Base-by-base conservation (phyloP, 202 grass and related monocot species). In the Panicum virgatum region DNA sequence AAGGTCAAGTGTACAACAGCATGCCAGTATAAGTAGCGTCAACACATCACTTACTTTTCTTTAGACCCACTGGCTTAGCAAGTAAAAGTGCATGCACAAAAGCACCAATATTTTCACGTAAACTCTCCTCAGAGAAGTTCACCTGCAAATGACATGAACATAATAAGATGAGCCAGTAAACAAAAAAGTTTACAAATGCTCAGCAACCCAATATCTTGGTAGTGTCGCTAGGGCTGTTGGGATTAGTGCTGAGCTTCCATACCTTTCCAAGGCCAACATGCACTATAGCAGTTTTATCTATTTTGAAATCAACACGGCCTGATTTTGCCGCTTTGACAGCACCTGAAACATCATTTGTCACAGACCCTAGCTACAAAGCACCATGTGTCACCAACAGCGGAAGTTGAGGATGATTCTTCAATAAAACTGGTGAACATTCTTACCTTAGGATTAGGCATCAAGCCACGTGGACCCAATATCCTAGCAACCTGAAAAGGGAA, bases 361-460 rank as follows among this genome's bases (percentile, higher is more conserved):
- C 92, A 50, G 96, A 98, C 50, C 96, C 96, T 87, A 98, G 69
- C 92, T 96, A 81, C 51, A 90, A 51, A 86, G 69, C 20, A 37
- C 85, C 23, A 66, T 32, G 72, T 69, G 54, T 79, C 42, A 84
- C 72, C 38, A 77, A 82, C 13, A 53, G 46, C 9, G 78, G 69
- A 75, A 84, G 20, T 38, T 72, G 47, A 75, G 69, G 20, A 58
- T 69, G 37, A 52, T 54, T 48, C 48, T 32, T 32, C 30, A 79
- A 89, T 54, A 82, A 82, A 52, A 67, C 20, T 51, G 78, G 70
- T 72, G 29, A 69, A 67, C 46, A 83, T 57, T 75, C 66, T 86
- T 78, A 96, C 96, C 90, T 98, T 98, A 50, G 96, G 96, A 82
- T 98, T 98, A 38, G 96, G 96, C 96, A 98, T 98, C 76, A 98